These are phyloP conservation scores for Clarkia xantiana DNA, from an alignment of 345 rosid species.

Conservation along the genomic window DNA sequence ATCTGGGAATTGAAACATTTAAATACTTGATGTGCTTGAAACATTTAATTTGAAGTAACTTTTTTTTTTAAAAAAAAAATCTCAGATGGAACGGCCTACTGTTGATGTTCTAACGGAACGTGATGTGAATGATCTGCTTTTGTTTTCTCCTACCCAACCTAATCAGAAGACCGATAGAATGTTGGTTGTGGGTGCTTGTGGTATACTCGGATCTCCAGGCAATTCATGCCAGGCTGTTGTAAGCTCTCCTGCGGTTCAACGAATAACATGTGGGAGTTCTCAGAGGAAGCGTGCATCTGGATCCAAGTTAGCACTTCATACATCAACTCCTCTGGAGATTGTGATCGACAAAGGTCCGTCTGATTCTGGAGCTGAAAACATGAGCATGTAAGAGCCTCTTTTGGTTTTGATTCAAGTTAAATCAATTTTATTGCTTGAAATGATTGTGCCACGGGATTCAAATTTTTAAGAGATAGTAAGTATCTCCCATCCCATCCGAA, in stretches of 20 bases:
- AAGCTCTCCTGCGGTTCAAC: slow-evolving; percentile 32
- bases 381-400: slow-evolving; percentile 41
- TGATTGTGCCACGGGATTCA: too few species aligned
- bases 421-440: not conserved
- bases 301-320: slow-evolving; percentile 16
- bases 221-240: slow-evolving; percentile 26
- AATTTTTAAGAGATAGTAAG: too few species aligned
- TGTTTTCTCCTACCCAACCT: slow-evolving; percentile 49
- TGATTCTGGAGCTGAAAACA: slow-evolving; percentile 36
- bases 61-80: too few species aligned
- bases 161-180: slow-evolving; percentile 23
- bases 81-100: slow-evolving; percentile 36
- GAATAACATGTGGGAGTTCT: slow-evolving; percentile 27
- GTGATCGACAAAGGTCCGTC: slow-evolving; percentile 16
- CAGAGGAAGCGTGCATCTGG: slow-evolving; percentile 22
- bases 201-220: slow-evolving; percentile 16
- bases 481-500: too few species aligned
- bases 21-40: too few species aligned
- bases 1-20: too few species aligned
- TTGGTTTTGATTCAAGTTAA: not conserved
- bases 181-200: slow-evolving; percentile 15
- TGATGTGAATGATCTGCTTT: slow-evolving; percentile 27
- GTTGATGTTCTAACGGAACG: slow-evolving; percentile 45
- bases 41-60: too few species aligned
- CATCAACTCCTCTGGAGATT: slow-evolving; percentile 26